Conservation (phyloP, 108 stramenopile genomes). For the Mediolabrus comicus region DNA sequence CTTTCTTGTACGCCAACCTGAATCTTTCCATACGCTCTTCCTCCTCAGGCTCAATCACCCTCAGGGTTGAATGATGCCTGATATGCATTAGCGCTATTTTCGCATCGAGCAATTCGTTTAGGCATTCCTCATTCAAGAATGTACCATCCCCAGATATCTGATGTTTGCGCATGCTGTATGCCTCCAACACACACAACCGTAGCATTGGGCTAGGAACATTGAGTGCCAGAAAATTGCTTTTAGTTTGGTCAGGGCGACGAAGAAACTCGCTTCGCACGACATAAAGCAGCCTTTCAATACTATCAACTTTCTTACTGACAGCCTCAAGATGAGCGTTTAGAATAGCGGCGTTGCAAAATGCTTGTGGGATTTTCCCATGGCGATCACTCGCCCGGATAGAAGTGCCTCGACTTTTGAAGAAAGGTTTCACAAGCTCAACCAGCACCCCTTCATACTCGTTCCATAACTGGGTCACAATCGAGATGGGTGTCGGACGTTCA, state of each 20-base stretch:
- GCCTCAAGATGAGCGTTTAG: constrained; percentile 11
- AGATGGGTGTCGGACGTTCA: constrained; percentile 14
- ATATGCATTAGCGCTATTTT: constrained; percentile 25
- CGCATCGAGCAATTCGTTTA: constrained; percentile 17
- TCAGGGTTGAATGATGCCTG: not conserved
- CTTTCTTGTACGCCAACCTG: not conserved
- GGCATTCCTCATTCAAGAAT: constrained; percentile 21
- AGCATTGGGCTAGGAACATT: constrained; percentile 6
- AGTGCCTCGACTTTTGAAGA: constrained; percentile 7
- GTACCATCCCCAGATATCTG: constrained; percentile 1
- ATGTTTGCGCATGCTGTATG: constrained; percentile 16
- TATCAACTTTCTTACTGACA: constrained; percentile 15
- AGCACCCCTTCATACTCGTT: constrained; percentile 9
- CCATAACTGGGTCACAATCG: constrained; percentile 1
- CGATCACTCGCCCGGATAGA: constrained; percentile 1
- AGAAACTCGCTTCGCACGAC: constrained; percentile 4
- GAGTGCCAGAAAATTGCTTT: not conserved
- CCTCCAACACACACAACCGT: constrained; percentile 21
- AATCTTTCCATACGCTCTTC: not conserved
- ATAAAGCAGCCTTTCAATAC: constrained; percentile 7
- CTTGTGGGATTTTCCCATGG: constrained; percentile 21
- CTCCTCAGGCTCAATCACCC: not conserved
- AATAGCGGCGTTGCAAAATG: constrained; percentile 4
- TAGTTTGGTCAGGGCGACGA: not conserved
- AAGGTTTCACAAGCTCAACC: constrained; percentile 16